Evolutionary conservation across 805 yeast genomes (phyloP).

Genomic region (Wickerhamomyces ciferrii): DNA sequence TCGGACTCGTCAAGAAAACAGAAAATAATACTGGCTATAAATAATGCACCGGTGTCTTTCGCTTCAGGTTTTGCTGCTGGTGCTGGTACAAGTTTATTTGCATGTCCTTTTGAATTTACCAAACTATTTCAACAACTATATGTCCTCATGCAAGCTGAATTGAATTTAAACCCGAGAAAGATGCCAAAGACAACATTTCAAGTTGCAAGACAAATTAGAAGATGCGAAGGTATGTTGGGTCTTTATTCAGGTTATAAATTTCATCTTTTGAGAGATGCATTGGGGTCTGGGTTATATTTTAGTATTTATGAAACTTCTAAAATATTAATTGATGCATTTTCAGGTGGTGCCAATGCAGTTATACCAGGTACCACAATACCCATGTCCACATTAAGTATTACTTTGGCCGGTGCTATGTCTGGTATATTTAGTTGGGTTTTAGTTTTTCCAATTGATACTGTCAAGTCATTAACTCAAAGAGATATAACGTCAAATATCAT

Average conservation of each 20-base stretch:
- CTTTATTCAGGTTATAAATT: constrained; percentile 69
- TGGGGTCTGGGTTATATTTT: constrained; percentile 71
- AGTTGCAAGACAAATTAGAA: constrained; percentile 48
- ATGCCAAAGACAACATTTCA: constrained; percentile 32
- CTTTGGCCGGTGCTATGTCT: constrained; percentile 73
- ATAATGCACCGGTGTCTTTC: constrained; percentile 41
- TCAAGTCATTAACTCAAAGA: constrained; percentile 69
- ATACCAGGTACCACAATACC: constrained; percentile 24
- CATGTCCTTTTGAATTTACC: constrained; percentile 84
- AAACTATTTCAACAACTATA: constrained; percentile 76
- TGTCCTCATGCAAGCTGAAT: constrained; percentile 28
- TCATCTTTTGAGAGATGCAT: constrained; percentile 63
- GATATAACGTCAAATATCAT: constrained; percentile 69
- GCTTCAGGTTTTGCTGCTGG: constrained; percentile 67
- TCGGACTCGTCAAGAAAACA: constrained; percentile 4
- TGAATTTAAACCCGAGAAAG: constrained; percentile 24
- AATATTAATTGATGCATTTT: constrained; percentile 30
- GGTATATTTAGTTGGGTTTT: constrained; percentile 73
- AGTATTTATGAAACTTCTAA: constrained; percentile 73
- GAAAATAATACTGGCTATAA: constrained; percentile 17
- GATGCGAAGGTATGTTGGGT: constrained; percentile 55
- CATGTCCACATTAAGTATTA: constrained; percentile 39
- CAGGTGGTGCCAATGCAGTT: constrained; percentile 21
- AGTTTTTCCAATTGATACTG: constrained; percentile 78
- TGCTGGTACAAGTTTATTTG: constrained; percentile 52